A percentile compares a stretch with the other conserved stretches of the same genome.
These are phyloP conservation scores for Cryphonectria carpinicola DNA, from an alignment of 2,329 filamentous ascomycete species.

Conservation along the genomic window DNA sequence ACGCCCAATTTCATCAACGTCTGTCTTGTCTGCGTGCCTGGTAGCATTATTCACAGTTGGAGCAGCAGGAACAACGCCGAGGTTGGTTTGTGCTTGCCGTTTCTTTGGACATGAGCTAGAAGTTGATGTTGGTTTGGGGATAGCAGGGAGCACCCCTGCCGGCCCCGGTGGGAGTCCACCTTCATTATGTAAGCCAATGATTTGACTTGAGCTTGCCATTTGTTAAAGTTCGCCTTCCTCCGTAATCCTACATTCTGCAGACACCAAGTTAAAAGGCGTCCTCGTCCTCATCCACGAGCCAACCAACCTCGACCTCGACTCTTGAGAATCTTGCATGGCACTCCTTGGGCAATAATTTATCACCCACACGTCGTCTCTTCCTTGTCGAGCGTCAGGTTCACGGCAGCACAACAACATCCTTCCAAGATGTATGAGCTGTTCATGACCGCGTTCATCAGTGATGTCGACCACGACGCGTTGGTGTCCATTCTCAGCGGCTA, in stretches of 20 bases:
- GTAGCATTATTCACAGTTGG: too few species aligned
- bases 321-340: background rate
- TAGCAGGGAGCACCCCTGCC: background rate
- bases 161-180: too few species aligned
- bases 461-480: constrained; percentile 52
- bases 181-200: background rate
- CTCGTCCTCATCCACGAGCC: background rate
- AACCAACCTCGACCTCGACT: background rate
- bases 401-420: background rate
- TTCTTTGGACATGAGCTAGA: background rate
- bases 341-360: background rate
- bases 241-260: background rate
- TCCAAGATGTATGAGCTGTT: constrained; percentile 63
- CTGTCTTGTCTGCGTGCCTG: too few species aligned
- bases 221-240: background rate
- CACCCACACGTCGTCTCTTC: background rate
- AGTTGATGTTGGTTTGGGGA: background rate
- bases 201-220: background rate
- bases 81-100: too few species aligned
- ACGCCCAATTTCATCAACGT: background rate
- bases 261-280: background rate
- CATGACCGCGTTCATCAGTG: constrained; percentile 56
- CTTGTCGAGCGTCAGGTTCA: background rate
- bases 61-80: too few species aligned
- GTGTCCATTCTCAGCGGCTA: constrained; percentile 60